These are phyloP conservation scores for Colletotrichum aenigma DNA, from an alignment of 2,329 filamentous ascomycete species.

Conservation along the genomic window DNA sequence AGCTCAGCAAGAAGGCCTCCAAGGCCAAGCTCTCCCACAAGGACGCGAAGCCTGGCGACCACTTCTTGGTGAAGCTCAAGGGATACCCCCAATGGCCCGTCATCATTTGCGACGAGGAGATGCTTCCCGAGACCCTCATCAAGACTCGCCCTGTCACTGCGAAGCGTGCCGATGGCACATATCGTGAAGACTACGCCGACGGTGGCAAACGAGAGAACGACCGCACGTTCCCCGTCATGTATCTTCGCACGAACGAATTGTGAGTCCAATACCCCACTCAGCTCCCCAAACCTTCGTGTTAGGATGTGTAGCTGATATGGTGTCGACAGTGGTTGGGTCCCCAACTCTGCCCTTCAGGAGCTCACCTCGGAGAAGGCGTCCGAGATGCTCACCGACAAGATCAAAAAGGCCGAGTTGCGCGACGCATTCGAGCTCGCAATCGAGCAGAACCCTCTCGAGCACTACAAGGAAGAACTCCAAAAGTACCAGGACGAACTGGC, in stretches of 20 bases:
- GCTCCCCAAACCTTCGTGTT: neutral
- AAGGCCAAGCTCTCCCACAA: conserved; percentile 73
- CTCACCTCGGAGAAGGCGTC: conserved; percentile 77
- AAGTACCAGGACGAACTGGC: conserved; percentile 71
- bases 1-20: conserved; percentile 85
- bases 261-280: conserved; percentile 56
- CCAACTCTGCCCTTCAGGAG: conserved; percentile 80
- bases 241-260: conserved; percentile 95
- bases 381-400: conserved; percentile 73
- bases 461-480: conserved; percentile 82
- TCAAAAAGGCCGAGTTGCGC: conserved; percentile 74
- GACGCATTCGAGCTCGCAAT: conserved; percentile 81
- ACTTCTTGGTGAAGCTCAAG: conserved; percentile 92
- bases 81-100: conserved; percentile 95
- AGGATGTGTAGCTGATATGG: neutral
- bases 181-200: conserved; percentile 85
- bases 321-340: conserved; percentile 79
- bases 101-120: conserved; percentile 91
- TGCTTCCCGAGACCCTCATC: conserved; percentile 82
- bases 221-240: conserved; percentile 94
- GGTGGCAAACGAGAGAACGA: conserved; percentile 86
- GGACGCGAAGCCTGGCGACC: conserved; percentile 87
- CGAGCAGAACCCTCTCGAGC: conserved; percentile 75
- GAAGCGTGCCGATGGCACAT: conserved; percentile 80
- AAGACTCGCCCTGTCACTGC: conserved; percentile 84